A percentile compares a stretch with the other conserved stretches of the same genome.
phyloP scores from a whole-genome alignment of 371 early-diverging fungal genomes.

The Lichtheimia ornata region DNA sequence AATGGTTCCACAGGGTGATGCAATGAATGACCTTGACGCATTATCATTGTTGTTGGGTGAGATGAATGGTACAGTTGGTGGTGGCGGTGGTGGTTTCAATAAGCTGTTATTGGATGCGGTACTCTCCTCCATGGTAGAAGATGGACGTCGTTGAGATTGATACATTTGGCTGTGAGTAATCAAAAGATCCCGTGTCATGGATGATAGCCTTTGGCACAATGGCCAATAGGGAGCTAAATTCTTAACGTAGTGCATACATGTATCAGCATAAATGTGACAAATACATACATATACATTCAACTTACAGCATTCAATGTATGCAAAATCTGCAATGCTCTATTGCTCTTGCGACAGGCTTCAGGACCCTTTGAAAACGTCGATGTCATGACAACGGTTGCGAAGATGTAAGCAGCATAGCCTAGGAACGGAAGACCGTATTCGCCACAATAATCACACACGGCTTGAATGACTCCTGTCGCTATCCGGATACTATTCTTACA shows the following conservation, averaged over 20 bases:
- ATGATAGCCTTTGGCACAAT: conserved; percentile 40
- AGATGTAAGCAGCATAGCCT: conserved; percentile 46
- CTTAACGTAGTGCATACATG: background rate
- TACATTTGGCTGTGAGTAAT: conserved; percentile 41
- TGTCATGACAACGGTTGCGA: conserved; percentile 48
- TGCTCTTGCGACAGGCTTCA: conserved; percentile 30
- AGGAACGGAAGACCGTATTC: conserved; percentile 39
- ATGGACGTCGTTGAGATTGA: conserved; percentile 16
- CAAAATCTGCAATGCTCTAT: conserved; percentile 21
- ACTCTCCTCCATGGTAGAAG: background rate
- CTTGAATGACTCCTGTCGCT: conserved; percentile 33
- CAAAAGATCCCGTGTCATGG: conserved; percentile 39
- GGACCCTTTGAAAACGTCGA: conserved; percentile 37
- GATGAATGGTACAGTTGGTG: no score
- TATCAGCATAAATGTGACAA: no score
- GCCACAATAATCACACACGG: conserved; percentile 34
- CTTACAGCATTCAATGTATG: conserved; percentile 24
- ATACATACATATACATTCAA: background rate
- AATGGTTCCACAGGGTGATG: no score
- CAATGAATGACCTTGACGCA: no score
- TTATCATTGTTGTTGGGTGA: no score
- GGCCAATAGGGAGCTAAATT: conserved; percentile 39
- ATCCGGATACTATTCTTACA: conserved; percentile 34
- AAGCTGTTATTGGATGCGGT: background rate
- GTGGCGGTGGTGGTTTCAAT: no score